phyloP scores from a whole-genome alignment of 805 yeast genomes.

The Candida golubevii region DNA sequence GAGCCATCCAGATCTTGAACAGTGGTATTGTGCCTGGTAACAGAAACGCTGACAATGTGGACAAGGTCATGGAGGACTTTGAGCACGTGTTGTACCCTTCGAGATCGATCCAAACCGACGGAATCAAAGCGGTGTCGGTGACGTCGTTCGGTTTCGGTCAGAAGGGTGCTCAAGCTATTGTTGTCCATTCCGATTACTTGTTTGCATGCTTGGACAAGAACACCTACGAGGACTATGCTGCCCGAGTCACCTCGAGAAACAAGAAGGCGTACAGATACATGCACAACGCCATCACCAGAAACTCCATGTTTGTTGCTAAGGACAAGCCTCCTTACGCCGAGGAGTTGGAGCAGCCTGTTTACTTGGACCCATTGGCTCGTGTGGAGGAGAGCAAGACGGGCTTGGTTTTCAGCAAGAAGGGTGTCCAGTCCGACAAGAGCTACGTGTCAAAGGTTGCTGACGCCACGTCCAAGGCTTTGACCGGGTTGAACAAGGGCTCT shows the following conservation, averaged over 20 bases:
- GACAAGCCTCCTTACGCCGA: conserved; percentile 89
- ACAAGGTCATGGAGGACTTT: conserved; percentile 71
- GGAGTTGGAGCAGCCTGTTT: conserved; percentile 83
- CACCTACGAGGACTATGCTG: conserved; percentile 66
- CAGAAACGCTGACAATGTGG: conserved; percentile 97
- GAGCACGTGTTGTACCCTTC: conserved; percentile 93
- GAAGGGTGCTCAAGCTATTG: conserved; percentile 96
- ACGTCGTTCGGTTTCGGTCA: conserved; percentile 99
- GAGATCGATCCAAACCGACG: conserved; percentile 88
- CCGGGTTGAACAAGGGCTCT: conserved; percentile 50
- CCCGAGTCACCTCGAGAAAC: conserved; percentile 74
- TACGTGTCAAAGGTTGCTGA: conserved; percentile 47
- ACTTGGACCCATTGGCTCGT: conserved; percentile 93
- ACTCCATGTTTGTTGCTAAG: conserved; percentile 89
- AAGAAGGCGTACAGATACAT: conserved; percentile 88
- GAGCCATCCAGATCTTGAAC: conserved; percentile 90
- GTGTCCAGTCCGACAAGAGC: conserved; percentile 42
- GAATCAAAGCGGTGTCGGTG: conserved; percentile 93
- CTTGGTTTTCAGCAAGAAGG: conserved; percentile 46
- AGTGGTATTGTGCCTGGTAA: conserved; percentile 97
- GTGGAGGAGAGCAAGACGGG: conserved; percentile 44
- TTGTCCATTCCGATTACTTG: conserved; percentile 89
- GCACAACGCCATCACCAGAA: conserved; percentile 90
- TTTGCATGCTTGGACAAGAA: conserved; percentile 72
- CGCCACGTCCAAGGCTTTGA: conserved; percentile 62